Conservation (phyloP, 441 rosid genomes). For the Pelargonium australe region DNA sequence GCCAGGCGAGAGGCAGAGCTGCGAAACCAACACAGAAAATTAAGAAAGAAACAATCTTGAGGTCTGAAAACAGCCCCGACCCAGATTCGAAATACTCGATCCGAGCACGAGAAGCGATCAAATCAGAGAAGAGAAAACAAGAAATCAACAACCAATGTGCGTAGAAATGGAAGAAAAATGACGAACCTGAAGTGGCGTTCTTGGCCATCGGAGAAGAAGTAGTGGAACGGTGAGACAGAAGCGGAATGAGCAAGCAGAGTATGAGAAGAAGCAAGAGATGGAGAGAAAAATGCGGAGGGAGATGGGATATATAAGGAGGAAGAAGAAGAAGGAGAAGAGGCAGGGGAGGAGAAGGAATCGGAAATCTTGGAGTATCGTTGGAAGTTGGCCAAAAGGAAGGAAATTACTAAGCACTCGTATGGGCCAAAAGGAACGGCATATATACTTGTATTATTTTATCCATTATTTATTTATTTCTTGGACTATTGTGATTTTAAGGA, state of each 20-base stretch:
- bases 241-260: not conserved
- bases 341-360: not conserved
- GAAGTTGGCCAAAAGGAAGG: conserved; percentile 6
- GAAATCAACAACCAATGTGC: conserved; percentile 13
- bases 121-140: conserved; percentile 13
- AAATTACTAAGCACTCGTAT: not conserved
- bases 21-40: not conserved
- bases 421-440: no score
- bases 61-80: conserved; percentile 13
- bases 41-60: conserved; percentile 15
- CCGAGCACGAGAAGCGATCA: not conserved
- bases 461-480: no score
- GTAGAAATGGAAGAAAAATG: conserved; percentile 12
- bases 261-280: not conserved
- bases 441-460: no score
- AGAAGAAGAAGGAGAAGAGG: not conserved
- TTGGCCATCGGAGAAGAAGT: conserved; percentile 33
- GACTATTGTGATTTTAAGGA: no score
- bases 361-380: not conserved
- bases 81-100: conserved; percentile 13
- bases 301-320: not conserved
- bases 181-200: conserved; percentile 39
- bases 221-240: not conserved
- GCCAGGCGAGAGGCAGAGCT: not conserved
- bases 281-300: no score